These are phyloP conservation scores for Wickerhamiella sorbophila DNA, from an alignment of 805 yeast species.

Conservation along the genomic window DNA sequence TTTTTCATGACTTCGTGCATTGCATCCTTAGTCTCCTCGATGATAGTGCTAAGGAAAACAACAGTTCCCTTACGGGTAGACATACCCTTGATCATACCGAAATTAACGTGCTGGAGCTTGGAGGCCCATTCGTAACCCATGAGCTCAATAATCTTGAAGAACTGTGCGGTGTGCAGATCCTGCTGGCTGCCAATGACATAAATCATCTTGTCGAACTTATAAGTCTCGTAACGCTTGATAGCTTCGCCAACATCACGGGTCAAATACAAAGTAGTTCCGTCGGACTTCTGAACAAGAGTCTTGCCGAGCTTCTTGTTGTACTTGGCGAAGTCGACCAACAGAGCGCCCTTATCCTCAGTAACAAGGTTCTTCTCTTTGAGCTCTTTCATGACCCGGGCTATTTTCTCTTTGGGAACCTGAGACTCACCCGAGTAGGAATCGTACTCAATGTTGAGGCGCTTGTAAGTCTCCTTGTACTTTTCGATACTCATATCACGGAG, in stretches of 20 bases:
- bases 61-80: constrained; percentile 97
- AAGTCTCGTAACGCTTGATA: constrained; percentile 68
- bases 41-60: constrained; percentile 86
- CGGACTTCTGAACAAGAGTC: constrained; percentile 82
- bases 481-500: constrained; percentile 86
- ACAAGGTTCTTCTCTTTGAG: constrained; percentile 58
- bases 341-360: constrained; percentile 82
- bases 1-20: constrained; percentile 95
- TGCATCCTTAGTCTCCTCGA: constrained; percentile 82
- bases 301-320: constrained; percentile 88
- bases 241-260: constrained; percentile 98
- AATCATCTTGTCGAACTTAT: constrained; percentile 86
- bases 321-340: constrained; percentile 68
- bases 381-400: constrained; percentile 48
- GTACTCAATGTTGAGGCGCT: constrained; percentile 77
- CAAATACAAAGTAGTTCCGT: constrained; percentile 85
- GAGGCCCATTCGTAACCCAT: constrained; percentile 84
- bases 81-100: constrained; percentile 98
- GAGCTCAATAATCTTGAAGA: constrained; percentile 83
- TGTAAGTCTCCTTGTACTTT: constrained; percentile 75
- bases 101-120: constrained; percentile 68
- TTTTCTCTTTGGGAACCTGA: constrained; percentile 61
- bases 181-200: constrained; percentile 95
- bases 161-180: constrained; percentile 86
- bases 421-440: constrained; percentile 94